Base-by-base conservation (phyloP, 2,329 filamentous ascomycete species). In the Aureobasidium sp. region DNA sequence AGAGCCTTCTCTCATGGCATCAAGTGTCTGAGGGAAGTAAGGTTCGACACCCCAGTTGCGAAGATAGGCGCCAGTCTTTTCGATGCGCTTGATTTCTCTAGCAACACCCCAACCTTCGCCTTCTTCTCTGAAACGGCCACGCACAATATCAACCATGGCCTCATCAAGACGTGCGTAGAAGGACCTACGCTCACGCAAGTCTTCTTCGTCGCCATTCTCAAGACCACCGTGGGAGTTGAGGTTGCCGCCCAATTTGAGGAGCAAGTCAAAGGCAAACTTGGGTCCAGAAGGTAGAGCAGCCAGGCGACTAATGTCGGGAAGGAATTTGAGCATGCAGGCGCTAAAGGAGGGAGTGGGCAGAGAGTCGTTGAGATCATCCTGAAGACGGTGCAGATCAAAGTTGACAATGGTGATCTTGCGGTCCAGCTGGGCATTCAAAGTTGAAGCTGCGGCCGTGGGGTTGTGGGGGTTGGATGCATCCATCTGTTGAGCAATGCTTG, bases 391-490 rank as follows among this genome's bases (percentile, higher is more conserved):
- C 3, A 82, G 78, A 69, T 82, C 80, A 69, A 82, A 82, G 73
- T 82, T 82, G 61, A 82, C 79, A 61, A 82, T 82, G 41, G 80
- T 82, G 72, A 82, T 82, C 67, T 82, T 82, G 75, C 80, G 80
- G 71, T 82, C 80, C 64, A 82, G 78, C 69, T 82, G 80, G n/a
- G 79, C 79, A 69, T 81, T 81, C 65, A 82, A 77, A 1, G 79
- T 80, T 37, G 75, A 71, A 37, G 80, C 79, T 26, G 78, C 78
- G 65, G 79, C 76, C 24, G 79, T 76, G 2, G 72, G 71, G 29
- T 71, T 71, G 66, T 71, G 69, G 5, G 63, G 63, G 6, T 76
- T 77, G 50, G 78, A 74, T 29, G 73, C 73, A 70, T 82, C 80
- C 80, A 82, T 82, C 64, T 78, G 77, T 66, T 78, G 76, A 47